A percentile compares a stretch with the other conserved stretches of the same genome.
phyloP scores from a whole-genome alignment of 352 stramenopile species.

The Phytophthora lateralis region DNA sequence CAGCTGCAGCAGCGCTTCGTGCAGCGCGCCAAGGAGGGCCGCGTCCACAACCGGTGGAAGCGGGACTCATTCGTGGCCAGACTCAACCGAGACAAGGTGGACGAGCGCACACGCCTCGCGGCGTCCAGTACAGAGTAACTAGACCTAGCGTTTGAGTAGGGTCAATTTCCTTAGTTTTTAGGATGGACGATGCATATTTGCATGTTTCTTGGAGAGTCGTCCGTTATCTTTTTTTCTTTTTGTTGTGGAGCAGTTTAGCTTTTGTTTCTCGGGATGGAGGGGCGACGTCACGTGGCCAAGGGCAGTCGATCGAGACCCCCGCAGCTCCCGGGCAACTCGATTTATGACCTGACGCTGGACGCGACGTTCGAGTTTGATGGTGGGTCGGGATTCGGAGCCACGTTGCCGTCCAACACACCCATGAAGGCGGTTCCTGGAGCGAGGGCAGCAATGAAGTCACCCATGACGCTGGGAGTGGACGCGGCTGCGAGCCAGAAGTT shows the following conservation, averaged over 20 bases:
- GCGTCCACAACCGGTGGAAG: slow-evolving; percentile 69
- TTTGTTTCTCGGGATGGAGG: not conserved
- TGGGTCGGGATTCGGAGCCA: slow-evolving; percentile 61
- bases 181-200: not conserved
- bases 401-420: slow-evolving; percentile 63
- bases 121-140: slow-evolving; percentile 27
- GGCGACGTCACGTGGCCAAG: not conserved
- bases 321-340: slow-evolving; percentile 19
- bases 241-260: slow-evolving; percentile 12
- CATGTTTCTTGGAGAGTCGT: slow-evolving; percentile 1
- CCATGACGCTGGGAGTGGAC: slow-evolving; percentile 8
- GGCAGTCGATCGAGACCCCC: slow-evolving; percentile 6
- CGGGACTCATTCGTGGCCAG: slow-evolving; percentile 80
- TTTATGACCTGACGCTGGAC: slow-evolving; percentile 63
- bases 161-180: not conserved
- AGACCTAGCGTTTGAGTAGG: not conserved
- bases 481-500: slow-evolving; percentile 48
- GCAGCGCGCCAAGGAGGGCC: slow-evolving; percentile 52
- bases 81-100: slow-evolving; percentile 80
- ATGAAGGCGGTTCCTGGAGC: slow-evolving; percentile 41
- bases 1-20: slow-evolving; percentile 61
- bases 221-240: slow-evolving; percentile 19
- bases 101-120: slow-evolving; percentile 47
- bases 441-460: slow-evolving; percentile 27
- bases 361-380: slow-evolving; percentile 77